Conservation (phyloP, 2,329 filamentous ascomycete species). For the Fusarium concolor region DNA sequence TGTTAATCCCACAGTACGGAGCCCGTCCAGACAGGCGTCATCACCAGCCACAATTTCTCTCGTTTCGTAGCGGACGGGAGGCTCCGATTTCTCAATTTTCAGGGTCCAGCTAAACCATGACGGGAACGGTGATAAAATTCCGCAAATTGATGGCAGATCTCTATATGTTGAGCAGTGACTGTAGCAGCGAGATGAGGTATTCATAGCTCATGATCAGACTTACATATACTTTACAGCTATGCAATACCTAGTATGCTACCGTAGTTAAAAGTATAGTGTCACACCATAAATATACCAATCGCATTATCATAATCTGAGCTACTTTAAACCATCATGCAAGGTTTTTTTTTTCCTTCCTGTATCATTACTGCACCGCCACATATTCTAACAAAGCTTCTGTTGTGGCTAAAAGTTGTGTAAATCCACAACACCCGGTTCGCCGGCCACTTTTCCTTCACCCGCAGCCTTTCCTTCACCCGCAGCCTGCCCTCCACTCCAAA, state of each 20-base stretch:
- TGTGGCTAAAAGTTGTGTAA: constrained; percentile 33
- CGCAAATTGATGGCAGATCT: neutral
- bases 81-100: constrained; percentile 22
- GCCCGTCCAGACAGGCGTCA: constrained; percentile 7
- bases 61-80: constrained; percentile 18
- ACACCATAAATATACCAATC: neutral
- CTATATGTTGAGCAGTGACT: neutral
- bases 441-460: constrained; percentile 41
- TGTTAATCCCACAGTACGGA: constrained; percentile 7
- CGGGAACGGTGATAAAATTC: neutral
- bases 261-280: neutral
- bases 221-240: too few species aligned
- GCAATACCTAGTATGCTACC: too few species aligned
- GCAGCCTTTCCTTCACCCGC: constrained; percentile 34
- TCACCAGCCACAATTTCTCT: constrained; percentile 23
- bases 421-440: constrained; percentile 42
- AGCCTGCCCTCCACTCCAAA: constrained; percentile 29
- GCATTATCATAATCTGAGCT: neutral
- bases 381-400: neutral
- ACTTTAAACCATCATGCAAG: neutral
- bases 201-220: too few species aligned
- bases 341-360: constrained; percentile 15
- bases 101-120: constrained; percentile 31
- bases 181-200: neutral
- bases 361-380: constrained; percentile 12